A percentile compares a stretch with the other conserved stretches of the same genome.
Evolutionary conservation across 2,329 filamentous ascomycete species (phyloP).

Genomic region (Madurella mycetomatis): DNA sequence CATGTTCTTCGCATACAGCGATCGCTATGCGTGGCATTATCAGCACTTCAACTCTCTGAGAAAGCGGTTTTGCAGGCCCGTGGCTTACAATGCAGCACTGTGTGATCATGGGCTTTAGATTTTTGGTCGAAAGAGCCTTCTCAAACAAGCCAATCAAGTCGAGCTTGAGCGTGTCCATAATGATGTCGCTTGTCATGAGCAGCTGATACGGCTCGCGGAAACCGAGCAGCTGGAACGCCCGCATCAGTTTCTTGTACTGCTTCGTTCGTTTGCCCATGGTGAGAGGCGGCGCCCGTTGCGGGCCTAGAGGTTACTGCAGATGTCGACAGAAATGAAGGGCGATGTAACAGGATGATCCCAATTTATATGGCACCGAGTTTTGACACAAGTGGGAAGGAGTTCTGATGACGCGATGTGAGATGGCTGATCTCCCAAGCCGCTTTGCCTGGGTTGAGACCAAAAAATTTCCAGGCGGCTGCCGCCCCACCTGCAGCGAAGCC

Average conservation of each 20-base stretch:
- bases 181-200: slow-evolving; percentile 79
- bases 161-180: slow-evolving; percentile 66
- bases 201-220: slow-evolving; percentile 96
- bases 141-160: slow-evolving; percentile 24
- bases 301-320: neutral
- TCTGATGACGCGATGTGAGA: too few species aligned
- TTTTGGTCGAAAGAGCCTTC: slow-evolving; percentile 26
- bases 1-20: slow-evolving; percentile 62
- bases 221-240: slow-evolving; percentile 39
- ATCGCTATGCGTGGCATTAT: slow-evolving; percentile 36
- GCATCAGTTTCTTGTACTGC: slow-evolving; percentile 77
- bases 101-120: slow-evolving; percentile 37
- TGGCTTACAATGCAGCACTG: slow-evolving; percentile 56
- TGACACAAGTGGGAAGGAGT: too few species aligned
- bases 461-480: too few species aligned
- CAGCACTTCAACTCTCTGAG: neutral
- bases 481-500: slow-evolving; percentile 8
- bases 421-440: too few species aligned
- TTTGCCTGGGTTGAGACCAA: too few species aligned
- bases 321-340: neutral
- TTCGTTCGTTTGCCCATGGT: slow-evolving; percentile 49
- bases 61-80: too few species aligned
- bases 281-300: slow-evolving; percentile 1
- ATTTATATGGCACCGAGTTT: too few species aligned
- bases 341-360: too few species aligned